Evolutionary conservation across 495 filamentous ascomycete species (phyloP).

Genomic region (Penicillium bovifimosum): DNA sequence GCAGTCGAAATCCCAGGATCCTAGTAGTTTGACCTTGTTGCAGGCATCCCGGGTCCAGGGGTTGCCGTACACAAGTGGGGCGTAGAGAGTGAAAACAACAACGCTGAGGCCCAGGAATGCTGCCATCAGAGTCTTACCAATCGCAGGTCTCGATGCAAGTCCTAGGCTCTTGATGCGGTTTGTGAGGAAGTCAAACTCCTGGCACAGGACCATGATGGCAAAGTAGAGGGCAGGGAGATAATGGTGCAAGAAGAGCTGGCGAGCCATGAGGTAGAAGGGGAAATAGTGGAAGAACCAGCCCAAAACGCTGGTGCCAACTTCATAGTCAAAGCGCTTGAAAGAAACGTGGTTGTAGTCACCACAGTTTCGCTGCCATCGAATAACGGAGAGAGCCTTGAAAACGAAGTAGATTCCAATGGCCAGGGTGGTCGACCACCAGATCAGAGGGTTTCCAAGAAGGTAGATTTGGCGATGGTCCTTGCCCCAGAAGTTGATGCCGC

Average conservation of each 20-base stretch:
- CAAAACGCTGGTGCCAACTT: slow-evolving; percentile 82
- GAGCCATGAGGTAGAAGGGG: slow-evolving; percentile 96
- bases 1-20: slow-evolving; percentile 95
- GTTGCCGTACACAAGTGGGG: slow-evolving; percentile 89
- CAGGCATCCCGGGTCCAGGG: slow-evolving; percentile 86
- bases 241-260: slow-evolving; percentile 95
- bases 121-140: slow-evolving; percentile 66
- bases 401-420: slow-evolving; percentile 70
- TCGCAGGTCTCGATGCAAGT: slow-evolving; percentile 60
- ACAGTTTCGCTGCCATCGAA: slow-evolving; percentile 91
- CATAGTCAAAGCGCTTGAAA: slow-evolving; percentile 97
- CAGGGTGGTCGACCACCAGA: slow-evolving; percentile 90
- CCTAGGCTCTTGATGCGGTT: slow-evolving; percentile 62
- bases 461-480: slow-evolving; percentile 92
- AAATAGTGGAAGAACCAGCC: slow-evolving; percentile 97
- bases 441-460: slow-evolving; percentile 87
- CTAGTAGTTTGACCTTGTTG: slow-evolving; percentile 78
- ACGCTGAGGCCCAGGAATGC: slow-evolving; percentile 66
- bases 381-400: slow-evolving; percentile 82
- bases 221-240: slow-evolving; percentile 97
- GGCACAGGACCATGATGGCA: slow-evolving; percentile 80
- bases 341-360: slow-evolving; percentile 72
- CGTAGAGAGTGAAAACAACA: slow-evolving; percentile 74
- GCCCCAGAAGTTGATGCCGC: slow-evolving; percentile 99
- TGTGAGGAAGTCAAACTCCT: slow-evolving; percentile 78